A percentile compares a stretch with the other conserved stretches of the same genome.
Evolutionary conservation across 225 moss, liverwort and hornwort genomes (phyloP).

Genomic region (Marchantia paleacea): DNA sequence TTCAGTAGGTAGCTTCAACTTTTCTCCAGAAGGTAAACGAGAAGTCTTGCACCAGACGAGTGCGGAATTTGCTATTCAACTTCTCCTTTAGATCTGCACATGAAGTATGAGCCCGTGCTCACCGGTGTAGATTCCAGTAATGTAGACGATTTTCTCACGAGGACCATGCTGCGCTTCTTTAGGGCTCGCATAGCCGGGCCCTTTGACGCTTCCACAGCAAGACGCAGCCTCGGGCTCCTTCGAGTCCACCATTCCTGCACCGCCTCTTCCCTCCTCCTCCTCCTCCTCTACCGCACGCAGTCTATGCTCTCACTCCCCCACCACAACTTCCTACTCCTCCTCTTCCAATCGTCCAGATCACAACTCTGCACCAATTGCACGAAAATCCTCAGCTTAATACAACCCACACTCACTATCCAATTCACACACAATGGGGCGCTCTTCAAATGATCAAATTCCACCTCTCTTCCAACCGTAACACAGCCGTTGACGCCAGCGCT

Average conservation of each 20-base stretch:
- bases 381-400: too few relatives aligned
- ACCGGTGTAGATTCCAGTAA: conserved; percentile 94
- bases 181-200: conserved; percentile 87
- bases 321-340: not conserved
- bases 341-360: too few relatives aligned
- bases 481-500: too few relatives aligned
- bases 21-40: not conserved
- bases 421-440: too few relatives aligned
- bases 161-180: conserved; percentile 78
- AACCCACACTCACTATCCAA: too few relatives aligned
- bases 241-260: conserved; percentile 47
- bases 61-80: not conserved
- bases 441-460: too few relatives aligned
- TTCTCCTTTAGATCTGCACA: not conserved
- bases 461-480: too few relatives aligned
- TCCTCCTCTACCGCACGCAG: too few relatives aligned
- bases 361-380: too few relatives aligned
- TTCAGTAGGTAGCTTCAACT: not conserved
- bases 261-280: conserved; percentile 41
- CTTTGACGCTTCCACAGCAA: conserved; percentile 51
- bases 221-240: conserved; percentile 19
- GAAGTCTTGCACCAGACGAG: not conserved
- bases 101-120: not conserved
- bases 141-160: conserved; percentile 90
- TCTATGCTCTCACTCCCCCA: too few relatives aligned